These are phyloP conservation scores for Graphilbum ipis-grandicollis DNA, from an alignment of 2,329 filamentous ascomycete species.

Conservation along the genomic window DNA sequence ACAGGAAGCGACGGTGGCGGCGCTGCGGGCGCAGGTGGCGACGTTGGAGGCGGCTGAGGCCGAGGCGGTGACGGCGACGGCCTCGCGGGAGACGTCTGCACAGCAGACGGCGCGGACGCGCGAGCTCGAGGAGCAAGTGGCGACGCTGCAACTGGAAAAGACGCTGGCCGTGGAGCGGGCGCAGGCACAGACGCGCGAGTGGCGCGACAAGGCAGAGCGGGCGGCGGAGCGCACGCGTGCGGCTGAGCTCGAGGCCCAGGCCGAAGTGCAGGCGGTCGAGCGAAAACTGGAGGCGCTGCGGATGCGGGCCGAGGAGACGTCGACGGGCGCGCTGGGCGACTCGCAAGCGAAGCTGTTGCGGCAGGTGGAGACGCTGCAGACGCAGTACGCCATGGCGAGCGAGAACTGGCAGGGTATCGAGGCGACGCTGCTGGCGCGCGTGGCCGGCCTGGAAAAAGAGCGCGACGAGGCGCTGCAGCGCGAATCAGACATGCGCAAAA, in stretches of 20 bases:
- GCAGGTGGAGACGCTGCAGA: constrained; percentile 89
- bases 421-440: constrained; percentile 60
- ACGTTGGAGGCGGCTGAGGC: constrained; percentile 48
- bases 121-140: constrained; percentile 38
- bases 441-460: constrained; percentile 71
- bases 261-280: constrained; percentile 64
- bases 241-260: constrained; percentile 60
- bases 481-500: constrained; percentile 77
- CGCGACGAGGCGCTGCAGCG: constrained; percentile 69
- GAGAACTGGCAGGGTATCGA: constrained; percentile 98
- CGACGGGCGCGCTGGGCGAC: constrained; percentile 65
- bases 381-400: constrained; percentile 82
- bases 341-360: constrained; percentile 77
- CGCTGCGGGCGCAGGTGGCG: constrained; percentile 54
- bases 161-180: constrained; percentile 47
- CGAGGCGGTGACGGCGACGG: constrained; percentile 48
- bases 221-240: constrained; percentile 53
- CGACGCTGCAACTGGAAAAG: constrained; percentile 62
- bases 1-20: constrained; percentile 47
- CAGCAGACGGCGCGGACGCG: constrained; percentile 36
- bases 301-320: constrained; percentile 71
- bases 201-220: constrained; percentile 55
- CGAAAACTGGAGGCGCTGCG: constrained; percentile 81
- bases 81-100: constrained; percentile 49
- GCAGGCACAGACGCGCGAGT: constrained; percentile 53